These are phyloP conservation scores for Vitis cinerea DNA, from an alignment of 164 flowering plant genomes.

Conservation along the genomic window DNA sequence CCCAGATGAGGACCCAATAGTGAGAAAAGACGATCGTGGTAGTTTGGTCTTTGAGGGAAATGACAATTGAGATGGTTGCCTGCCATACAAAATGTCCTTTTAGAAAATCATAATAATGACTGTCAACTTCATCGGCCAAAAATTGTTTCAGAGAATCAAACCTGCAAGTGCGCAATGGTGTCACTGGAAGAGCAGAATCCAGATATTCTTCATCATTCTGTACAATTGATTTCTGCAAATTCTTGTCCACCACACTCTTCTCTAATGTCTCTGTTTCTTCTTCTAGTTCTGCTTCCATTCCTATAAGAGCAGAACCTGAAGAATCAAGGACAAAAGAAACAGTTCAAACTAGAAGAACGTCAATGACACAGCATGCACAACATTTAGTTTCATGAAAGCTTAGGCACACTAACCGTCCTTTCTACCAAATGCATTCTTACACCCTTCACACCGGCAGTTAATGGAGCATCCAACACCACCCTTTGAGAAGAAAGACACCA, in stretches of 20 bases:
- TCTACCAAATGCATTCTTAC: constrained; percentile 63
- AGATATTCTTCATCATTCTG: constrained; percentile 42
- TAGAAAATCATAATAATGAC: not conserved
- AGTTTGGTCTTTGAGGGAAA: constrained; percentile 57
- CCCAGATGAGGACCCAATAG: constrained; percentile 40
- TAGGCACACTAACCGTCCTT: constrained; percentile 62
- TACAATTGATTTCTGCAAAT: constrained; percentile 27
- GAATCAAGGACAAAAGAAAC: not conserved
- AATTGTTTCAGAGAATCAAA: constrained; percentile 7
- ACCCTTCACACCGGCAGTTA: constrained; percentile 94
- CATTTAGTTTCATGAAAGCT: not conserved
- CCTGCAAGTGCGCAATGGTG: constrained; percentile 56
- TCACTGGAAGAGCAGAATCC: constrained; percentile 38
- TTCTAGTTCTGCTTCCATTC: constrained; percentile 45
- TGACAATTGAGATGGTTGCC: constrained; percentile 46
- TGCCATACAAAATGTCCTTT: constrained; percentile 18
- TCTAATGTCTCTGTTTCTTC: constrained; percentile 51
- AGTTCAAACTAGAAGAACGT: not conserved
- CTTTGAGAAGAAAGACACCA: constrained; percentile 32
- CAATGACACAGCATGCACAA: not conserved
- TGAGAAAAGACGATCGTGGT: constrained; percentile 43
- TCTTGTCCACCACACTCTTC: constrained; percentile 30
- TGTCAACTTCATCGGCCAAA: not conserved
- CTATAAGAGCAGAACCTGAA: constrained; percentile 37
- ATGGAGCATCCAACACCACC: constrained; percentile 98